Evolutionary conservation across 2,329 filamentous ascomycete genomes (phyloP).

Genomic region (Hypoxylon sp.): DNA sequence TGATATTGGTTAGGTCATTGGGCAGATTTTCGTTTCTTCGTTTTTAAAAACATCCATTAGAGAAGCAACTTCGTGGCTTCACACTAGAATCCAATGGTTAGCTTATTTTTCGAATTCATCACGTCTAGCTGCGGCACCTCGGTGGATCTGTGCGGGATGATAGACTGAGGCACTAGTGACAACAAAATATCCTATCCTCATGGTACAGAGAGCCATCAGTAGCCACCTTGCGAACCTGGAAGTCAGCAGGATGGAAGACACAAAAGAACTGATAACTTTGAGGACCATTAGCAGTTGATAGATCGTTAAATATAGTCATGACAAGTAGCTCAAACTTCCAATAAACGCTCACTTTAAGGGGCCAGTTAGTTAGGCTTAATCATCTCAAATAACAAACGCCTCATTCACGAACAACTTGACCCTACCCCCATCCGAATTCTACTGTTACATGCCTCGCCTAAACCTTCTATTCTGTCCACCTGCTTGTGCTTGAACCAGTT

Average conservation of each 20-base stretch:
- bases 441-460: background rate
- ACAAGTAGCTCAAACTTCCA: too few relatives aligned
- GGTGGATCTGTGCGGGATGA: background rate
- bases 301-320: too few relatives aligned
- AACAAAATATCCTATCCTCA: background rate
- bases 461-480: background rate
- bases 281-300: too few relatives aligned
- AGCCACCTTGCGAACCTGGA: background rate
- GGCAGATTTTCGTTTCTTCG: too few relatives aligned
- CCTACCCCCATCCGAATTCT: background rate
- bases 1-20: background rate
- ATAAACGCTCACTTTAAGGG: too few relatives aligned
- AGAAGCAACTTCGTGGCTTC: background rate
- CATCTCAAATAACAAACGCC: background rate
- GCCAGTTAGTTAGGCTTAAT: too few relatives aligned
- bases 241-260: too few relatives aligned
- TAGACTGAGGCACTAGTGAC: background rate
- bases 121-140: background rate
- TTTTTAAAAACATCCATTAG: too few relatives aligned
- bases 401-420: background rate
- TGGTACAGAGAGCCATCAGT: background rate
- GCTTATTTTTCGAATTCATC: background rate
- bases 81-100: background rate
- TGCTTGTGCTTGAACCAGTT: background rate
- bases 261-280: too few relatives aligned